A percentile compares a stretch with the other conserved stretches of the same genome.
phyloP scores from a whole-genome alignment of 2,329 filamentous ascomycete species.

The Colletotrichum plurivorum region DNA sequence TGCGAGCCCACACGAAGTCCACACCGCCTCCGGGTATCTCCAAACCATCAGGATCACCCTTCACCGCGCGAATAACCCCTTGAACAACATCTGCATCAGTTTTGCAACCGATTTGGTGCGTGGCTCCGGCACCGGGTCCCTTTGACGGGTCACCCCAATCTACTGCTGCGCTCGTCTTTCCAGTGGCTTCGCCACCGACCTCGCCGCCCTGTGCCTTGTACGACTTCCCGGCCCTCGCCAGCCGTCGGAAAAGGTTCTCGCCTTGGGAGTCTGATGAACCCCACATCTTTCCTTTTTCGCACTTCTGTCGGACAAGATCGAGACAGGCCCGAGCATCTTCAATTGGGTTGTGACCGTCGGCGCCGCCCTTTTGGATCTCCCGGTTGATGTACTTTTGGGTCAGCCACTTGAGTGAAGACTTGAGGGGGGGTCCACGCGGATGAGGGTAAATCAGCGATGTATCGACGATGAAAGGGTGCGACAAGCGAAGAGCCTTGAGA shows the following conservation, averaged over 20 bases:
- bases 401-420: constrained; percentile 91
- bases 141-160: constrained; percentile 88
- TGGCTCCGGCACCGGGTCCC: constrained; percentile 70
- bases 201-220: constrained; percentile 74
- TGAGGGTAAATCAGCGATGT: constrained; percentile 93
- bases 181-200: constrained; percentile 66
- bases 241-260: constrained; percentile 91
- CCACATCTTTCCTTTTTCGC: constrained; percentile 91
- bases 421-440: constrained; percentile 88
- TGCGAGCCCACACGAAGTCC: constrained; percentile 77
- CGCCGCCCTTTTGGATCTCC: constrained; percentile 88
- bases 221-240: constrained; percentile 74
- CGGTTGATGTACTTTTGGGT: constrained; percentile 87
- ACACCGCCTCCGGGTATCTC: constrained; percentile 73
- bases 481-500: constrained; percentile 85
- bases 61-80: constrained; percentile 70
- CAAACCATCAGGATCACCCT: constrained; percentile 70
- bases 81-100: constrained; percentile 71
- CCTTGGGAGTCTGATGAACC: constrained; percentile 83
- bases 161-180: constrained; percentile 80
- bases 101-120: constrained; percentile 68
- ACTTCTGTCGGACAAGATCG: constrained; percentile 95
- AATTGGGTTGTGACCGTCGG: constrained; percentile 86
- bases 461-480: constrained; percentile 94
- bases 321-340: constrained; percentile 94